Percentiles rank a stretch among this genome's conserved stretches.
phyloP scores from a whole-genome alignment of 2,329 filamentous ascomycete species.

The Colletotrichum spaethianum region DNA sequence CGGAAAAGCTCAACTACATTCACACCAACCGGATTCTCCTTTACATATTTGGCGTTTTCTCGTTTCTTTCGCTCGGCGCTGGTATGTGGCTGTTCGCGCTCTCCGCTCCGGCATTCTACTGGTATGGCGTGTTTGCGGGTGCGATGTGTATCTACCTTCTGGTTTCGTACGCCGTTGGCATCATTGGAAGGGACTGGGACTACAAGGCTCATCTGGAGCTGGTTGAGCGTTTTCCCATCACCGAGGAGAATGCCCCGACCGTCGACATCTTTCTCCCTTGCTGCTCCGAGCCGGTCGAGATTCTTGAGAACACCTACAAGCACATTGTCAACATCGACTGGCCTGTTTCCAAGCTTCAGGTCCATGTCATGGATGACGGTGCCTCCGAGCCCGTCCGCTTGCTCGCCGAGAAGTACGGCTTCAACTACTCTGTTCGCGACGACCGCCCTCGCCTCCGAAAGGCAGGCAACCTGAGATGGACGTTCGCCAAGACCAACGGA shows the following conservation, averaged over 20 bases:
- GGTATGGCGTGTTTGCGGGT: slow-evolving; percentile 56
- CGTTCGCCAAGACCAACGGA: slow-evolving; percentile 54
- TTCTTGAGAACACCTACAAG: slow-evolving; percentile 55
- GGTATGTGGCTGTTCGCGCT: slow-evolving; percentile 60
- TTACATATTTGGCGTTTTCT: slow-evolving; percentile 57
- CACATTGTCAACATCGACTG: slow-evolving; percentile 53
- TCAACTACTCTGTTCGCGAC: slow-evolving; percentile 57
- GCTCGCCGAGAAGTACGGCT: slow-evolving; percentile 52
- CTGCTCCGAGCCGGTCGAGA: slow-evolving; percentile 58
- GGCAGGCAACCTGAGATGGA: slow-evolving; percentile 59
- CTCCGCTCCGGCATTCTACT: slow-evolving; percentile 52
- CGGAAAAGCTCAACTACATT: slow-evolving; percentile 56
- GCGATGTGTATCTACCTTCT: slow-evolving; percentile 57
- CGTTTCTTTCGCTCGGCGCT: slow-evolving; percentile 56
- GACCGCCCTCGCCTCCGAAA: slow-evolving; percentile 58
- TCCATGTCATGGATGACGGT: slow-evolving; percentile 58
- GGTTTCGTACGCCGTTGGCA: slow-evolving; percentile 57
- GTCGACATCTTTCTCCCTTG: slow-evolving; percentile 59
- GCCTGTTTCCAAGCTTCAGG: slow-evolving; percentile 52
- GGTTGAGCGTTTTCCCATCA: slow-evolving; percentile 51
- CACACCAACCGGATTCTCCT: slow-evolving; percentile 56
- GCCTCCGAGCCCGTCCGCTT: slow-evolving; percentile 49
- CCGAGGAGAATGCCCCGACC: slow-evolving; percentile 51
- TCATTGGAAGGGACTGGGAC: slow-evolving; percentile 57
- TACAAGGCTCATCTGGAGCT: slow-evolving; percentile 51